phyloP scores from a whole-genome alignment of 208 protist species.

The Crithidia mellificae region DNA sequence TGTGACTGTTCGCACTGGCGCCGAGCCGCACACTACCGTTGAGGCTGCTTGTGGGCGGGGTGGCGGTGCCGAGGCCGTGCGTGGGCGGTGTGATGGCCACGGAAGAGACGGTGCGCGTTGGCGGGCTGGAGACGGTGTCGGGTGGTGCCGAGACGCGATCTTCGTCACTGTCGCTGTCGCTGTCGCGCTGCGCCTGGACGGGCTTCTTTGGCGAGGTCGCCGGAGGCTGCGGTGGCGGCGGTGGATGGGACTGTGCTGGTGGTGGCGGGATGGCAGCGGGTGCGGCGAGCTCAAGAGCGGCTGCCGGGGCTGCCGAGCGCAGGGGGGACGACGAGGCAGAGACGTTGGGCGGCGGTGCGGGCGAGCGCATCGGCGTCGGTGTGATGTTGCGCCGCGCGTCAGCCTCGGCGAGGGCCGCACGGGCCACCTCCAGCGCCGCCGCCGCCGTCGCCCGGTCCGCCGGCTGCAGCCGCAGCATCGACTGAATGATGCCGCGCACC shows the following conservation, averaged over 20 bases:
- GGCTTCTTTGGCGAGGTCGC: too few relatives aligned
- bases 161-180: not conserved
- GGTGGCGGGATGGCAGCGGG: not conserved
- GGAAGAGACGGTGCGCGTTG: not conserved
- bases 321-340: not conserved
- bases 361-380: constrained; percentile 14
- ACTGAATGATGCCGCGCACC: constrained; percentile 49
- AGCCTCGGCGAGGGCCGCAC: constrained; percentile 15
- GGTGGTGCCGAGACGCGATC: not conserved
- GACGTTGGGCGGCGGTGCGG: not conserved
- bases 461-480: constrained; percentile 70
- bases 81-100: not conserved
- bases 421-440: constrained; percentile 36
- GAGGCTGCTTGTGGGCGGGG: not conserved
- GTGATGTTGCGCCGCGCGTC: constrained; percentile 14
- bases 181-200: not conserved
- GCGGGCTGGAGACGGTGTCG: not conserved
- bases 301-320: not conserved
- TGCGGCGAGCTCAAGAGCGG: not conserved
- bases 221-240: too few relatives aligned
- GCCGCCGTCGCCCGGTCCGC: constrained; percentile 39
- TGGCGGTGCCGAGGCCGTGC: not conserved
- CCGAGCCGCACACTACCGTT: not conserved
- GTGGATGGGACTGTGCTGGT: not conserved
- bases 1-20: not conserved